phyloP scores from a whole-genome alignment of 805 yeast genomes.

The Yamadazyma olivae region DNA sequence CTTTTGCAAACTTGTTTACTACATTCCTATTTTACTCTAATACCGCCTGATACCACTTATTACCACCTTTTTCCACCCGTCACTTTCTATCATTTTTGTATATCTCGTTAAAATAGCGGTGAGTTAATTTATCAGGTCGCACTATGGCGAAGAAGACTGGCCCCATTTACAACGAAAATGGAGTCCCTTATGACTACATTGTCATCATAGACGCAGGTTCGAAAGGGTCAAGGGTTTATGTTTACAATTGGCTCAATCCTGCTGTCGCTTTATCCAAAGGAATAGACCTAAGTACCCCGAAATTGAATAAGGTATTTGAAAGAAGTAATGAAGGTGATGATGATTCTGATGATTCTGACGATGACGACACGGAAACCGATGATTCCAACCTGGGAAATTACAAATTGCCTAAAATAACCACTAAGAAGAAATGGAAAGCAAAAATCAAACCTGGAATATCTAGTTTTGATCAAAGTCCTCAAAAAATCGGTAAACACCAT shows the following conservation, averaged over 20 bases:
- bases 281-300: conserved; percentile 11
- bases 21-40: no score
- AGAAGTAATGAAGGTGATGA: neutral
- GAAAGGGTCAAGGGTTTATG: conserved; percentile 59
- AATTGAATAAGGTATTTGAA: neutral
- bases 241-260: conserved; percentile 55
- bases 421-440: conserved; percentile 45
- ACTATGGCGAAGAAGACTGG: no score
- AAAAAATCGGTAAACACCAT: conserved; percentile 51
- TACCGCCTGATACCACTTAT: no score
- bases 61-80: no score
- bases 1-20: no score
- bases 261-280: conserved; percentile 22
- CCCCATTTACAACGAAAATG: no score
- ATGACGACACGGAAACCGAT: conserved; percentile 6
- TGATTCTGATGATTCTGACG: neutral
- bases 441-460: conserved; percentile 60
- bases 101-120: no score
- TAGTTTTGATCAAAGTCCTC: conserved; percentile 44
- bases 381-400: conserved; percentile 11
- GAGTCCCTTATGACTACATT: conserved; percentile 57
- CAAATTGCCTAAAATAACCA: conserved; percentile 28
- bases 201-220: conserved; percentile 66
- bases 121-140: no score
- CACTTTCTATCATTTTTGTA: no score